Percentiles rank a stretch among this genome's conserved stretches.
Evolutionary conservation across 192 early-diverging fungal species (phyloP).

Genomic region (Glomus cerebriforme): DNA sequence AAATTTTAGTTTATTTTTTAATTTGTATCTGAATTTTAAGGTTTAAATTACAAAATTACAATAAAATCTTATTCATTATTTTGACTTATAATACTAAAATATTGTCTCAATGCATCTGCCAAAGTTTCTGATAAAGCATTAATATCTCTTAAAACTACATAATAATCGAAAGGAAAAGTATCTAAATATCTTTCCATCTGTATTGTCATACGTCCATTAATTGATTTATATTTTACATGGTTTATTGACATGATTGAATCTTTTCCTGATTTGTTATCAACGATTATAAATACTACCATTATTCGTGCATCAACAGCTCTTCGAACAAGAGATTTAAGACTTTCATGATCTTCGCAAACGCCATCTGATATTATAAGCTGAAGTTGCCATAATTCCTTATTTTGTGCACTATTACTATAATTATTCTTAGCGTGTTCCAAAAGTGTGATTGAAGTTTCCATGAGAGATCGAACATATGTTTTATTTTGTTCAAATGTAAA

Average conservation of each 20-base stretch:
- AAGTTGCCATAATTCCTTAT: conserved; percentile 90
- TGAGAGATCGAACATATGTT: conserved; percentile 85
- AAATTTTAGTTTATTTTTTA: too few relatives aligned
- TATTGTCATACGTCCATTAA: conserved; percentile 62
- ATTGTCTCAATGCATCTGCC: conserved; percentile 93
- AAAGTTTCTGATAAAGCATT: conserved; percentile 85
- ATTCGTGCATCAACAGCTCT: conserved; percentile 81
- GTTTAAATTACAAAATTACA: too few relatives aligned
- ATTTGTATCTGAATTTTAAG: too few relatives aligned
- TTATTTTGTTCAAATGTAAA: conserved; percentile 91
- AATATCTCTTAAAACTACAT: conserved; percentile 88
- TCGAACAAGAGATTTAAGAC: conserved; percentile 80
- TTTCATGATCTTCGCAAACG: conserved; percentile 92
- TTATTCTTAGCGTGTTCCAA: conserved; percentile 71
- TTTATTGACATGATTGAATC: conserved; percentile 91
- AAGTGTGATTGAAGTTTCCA: conserved; percentile 81
- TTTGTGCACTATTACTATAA: conserved; percentile 35
- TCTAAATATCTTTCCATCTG: conserved; percentile 86
- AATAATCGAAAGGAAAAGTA: conserved; percentile 98
- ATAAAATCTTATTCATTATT: not conserved
- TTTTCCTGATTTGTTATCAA: conserved; percentile 80
- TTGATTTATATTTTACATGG: conserved; percentile 78
- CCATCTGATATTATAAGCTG: conserved; percentile 97
- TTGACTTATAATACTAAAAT: conserved; percentile 80
- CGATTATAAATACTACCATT: conserved; percentile 95